A percentile compares a stretch with the other conserved stretches of the same genome.
phyloP scores from a whole-genome alignment of 2,329 filamentous ascomycete species.

The Uncinocarpus reesii region DNA sequence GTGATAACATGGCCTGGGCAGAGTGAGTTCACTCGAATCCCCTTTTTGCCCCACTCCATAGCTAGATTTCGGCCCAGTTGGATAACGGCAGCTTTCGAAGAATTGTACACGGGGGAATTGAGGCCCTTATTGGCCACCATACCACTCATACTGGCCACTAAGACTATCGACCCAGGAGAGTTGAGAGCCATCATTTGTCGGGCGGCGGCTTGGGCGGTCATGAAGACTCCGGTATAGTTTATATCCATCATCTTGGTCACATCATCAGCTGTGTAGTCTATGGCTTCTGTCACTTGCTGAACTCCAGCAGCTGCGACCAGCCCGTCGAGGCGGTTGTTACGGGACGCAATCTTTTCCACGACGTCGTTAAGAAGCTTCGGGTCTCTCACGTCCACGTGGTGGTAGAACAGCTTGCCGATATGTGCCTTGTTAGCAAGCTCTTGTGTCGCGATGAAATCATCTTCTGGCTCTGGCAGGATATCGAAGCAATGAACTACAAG shows the following conservation, averaged over 20 bases:
- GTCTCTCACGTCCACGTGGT: slow-evolving; percentile 40
- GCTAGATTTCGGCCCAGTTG: slow-evolving; percentile 44
- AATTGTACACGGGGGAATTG: slow-evolving; percentile 40
- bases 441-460: slow-evolving; percentile 33
- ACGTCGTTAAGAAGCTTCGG: slow-evolving; percentile 26
- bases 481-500: slow-evolving; percentile 41
- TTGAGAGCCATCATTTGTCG: slow-evolving; percentile 19
- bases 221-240: slow-evolving; percentile 43
- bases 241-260: slow-evolving; percentile 38
- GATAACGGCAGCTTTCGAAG: slow-evolving; percentile 46
- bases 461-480: slow-evolving; percentile 33
- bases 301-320: slow-evolving; percentile 36
- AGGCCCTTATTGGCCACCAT: slow-evolving; percentile 42
- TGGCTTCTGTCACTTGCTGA: slow-evolving; percentile 34
- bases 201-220: slow-evolving; percentile 39
- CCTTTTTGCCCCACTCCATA: slow-evolving; percentile 43
- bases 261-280: slow-evolving; percentile 34
- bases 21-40: slow-evolving; percentile 46
- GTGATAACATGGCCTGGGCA: slow-evolving; percentile 48
- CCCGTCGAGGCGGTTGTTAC: slow-evolving; percentile 29
- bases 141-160: slow-evolving; percentile 45
- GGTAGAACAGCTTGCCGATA: slow-evolving; percentile 37
- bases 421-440: slow-evolving; percentile 24
- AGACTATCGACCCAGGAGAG: slow-evolving; percentile 37
- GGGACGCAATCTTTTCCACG: slow-evolving; percentile 12